A percentile compares a stretch with the other conserved stretches of the same genome.
Conservation (phyloP, 1,284 basidiomycete species). For the Leccinum variabile region DNA sequence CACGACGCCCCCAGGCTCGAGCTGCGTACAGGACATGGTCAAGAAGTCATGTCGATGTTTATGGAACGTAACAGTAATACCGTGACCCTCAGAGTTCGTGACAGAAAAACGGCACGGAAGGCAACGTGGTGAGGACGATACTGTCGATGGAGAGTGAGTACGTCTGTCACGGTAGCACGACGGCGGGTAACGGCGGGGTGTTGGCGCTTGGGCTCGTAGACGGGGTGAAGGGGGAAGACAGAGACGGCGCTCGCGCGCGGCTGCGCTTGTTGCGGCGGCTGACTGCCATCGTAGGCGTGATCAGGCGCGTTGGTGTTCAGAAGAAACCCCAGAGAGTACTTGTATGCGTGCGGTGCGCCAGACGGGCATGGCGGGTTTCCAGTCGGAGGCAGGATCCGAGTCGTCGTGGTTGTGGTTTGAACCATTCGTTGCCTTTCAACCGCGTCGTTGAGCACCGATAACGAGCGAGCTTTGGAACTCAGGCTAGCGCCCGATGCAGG, state of each 20-base stretch:
- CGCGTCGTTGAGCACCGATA: not conserved
- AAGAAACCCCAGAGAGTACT: constrained; percentile 21
- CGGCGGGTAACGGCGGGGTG: constrained; percentile 21
- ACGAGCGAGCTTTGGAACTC: not conserved
- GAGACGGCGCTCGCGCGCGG: constrained; percentile 12
- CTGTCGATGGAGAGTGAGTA: constrained; percentile 47
- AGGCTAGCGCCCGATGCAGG: not conserved
- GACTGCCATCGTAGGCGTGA: constrained; percentile 19
- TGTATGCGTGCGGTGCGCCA: constrained; percentile 19
- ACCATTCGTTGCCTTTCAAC: constrained; percentile 10
- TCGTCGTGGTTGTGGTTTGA: not conserved
- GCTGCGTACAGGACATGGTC: constrained; percentile 49
- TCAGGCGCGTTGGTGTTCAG: constrained; percentile 27
- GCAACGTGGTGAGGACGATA: constrained; percentile 56
- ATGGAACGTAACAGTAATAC: no score
- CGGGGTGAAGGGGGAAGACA: constrained; percentile 10
- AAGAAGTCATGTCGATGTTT: constrained; percentile 41
- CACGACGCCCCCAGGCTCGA: constrained; percentile 43
- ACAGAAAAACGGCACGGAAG: constrained; percentile 55
- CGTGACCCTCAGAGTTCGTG: constrained; percentile 39
- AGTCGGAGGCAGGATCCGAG: constrained; percentile 1
- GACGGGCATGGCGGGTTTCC: constrained; percentile 14
- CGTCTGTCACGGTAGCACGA: constrained; percentile 47
- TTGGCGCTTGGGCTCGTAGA: constrained; percentile 6
- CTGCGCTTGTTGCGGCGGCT: constrained; percentile 23